These are phyloP conservation scores for Dioszegia aurantiaca DNA, from an alignment of 768 basidiomycete species.

Conservation along the genomic window DNA sequence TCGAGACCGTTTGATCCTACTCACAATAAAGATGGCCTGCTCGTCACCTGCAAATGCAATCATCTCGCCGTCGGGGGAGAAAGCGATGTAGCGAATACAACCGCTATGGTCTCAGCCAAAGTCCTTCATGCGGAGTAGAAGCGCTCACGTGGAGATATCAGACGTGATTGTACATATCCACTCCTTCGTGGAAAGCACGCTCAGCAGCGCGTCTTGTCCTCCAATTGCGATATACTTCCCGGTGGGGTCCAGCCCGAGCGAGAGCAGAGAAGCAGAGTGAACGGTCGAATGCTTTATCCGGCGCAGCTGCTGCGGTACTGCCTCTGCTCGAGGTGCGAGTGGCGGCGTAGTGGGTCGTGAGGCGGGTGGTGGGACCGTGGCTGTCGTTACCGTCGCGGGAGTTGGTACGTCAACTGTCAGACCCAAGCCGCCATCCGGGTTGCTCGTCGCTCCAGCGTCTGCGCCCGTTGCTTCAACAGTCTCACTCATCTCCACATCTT, in stretches of 20 bases:
- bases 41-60: constrained; percentile 45
- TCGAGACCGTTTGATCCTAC: constrained; percentile 1
- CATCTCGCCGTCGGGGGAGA: constrained; percentile 43
- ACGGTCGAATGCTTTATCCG: constrained; percentile 33
- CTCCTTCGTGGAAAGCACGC: constrained; percentile 36
- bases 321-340: background rate
- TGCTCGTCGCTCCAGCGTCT: background rate
- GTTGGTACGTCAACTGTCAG: background rate
- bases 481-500: constrained; percentile 19
- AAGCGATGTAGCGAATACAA: constrained; percentile 40
- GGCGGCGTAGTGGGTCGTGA: constrained; percentile 21
- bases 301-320: constrained; percentile 27
- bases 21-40: constrained; percentile 34
- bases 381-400: background rate
- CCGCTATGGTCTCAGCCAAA: constrained; percentile 19
- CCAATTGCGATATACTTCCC: constrained; percentile 41
- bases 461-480: background rate
- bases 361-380: constrained; percentile 12
- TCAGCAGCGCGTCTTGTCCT: constrained; percentile 45
- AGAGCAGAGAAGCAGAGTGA: constrained; percentile 31
- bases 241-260: constrained; percentile 33
- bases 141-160: constrained; percentile 44
- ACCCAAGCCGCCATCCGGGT: background rate
- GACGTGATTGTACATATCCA: constrained; percentile 44
- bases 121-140: background rate